phyloP scores from a whole-genome alignment of 2,329 filamentous ascomycete species.

The Aplosporella prunicola region DNA sequence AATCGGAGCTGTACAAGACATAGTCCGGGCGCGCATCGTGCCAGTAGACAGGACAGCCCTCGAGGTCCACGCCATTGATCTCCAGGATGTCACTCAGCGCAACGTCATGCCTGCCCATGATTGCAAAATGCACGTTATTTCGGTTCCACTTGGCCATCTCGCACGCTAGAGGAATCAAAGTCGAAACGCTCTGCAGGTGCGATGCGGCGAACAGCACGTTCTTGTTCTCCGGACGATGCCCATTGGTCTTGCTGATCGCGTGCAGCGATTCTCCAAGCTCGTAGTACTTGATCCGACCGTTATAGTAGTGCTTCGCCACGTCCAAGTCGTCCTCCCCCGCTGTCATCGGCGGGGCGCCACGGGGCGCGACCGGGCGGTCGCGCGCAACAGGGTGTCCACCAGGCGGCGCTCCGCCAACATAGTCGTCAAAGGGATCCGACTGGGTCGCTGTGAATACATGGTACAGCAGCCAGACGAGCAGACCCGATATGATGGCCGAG shows the following conservation, averaged over 20 bases:
- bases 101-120: constrained; percentile 67
- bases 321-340: constrained; percentile 14
- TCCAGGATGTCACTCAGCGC: constrained; percentile 58
- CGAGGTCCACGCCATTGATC: constrained; percentile 67
- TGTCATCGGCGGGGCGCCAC: constrained; percentile 17
- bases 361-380: constrained; percentile 13
- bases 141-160: constrained; percentile 63
- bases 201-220: constrained; percentile 75
- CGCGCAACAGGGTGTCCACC: background rate
- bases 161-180: constrained; percentile 73
- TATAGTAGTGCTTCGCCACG: constrained; percentile 43
- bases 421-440: background rate
- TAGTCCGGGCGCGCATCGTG: constrained; percentile 72
- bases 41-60: constrained; percentile 54
- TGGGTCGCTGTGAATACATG: constrained; percentile 37
- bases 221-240: constrained; percentile 45
- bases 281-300: constrained; percentile 61
- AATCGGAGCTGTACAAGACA: constrained; percentile 57
- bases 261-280: constrained; percentile 55
- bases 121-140: constrained; percentile 71
- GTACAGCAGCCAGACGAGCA: constrained; percentile 54
- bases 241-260: constrained; percentile 46
- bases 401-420: background rate
- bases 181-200: constrained; percentile 61
- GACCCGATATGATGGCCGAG: constrained; percentile 27